Evolutionary conservation across 495 filamentous ascomycete species (phyloP), one percentile per base, ranked within the genome.

Genomic region (Trichoderma erinaceum): DNA sequence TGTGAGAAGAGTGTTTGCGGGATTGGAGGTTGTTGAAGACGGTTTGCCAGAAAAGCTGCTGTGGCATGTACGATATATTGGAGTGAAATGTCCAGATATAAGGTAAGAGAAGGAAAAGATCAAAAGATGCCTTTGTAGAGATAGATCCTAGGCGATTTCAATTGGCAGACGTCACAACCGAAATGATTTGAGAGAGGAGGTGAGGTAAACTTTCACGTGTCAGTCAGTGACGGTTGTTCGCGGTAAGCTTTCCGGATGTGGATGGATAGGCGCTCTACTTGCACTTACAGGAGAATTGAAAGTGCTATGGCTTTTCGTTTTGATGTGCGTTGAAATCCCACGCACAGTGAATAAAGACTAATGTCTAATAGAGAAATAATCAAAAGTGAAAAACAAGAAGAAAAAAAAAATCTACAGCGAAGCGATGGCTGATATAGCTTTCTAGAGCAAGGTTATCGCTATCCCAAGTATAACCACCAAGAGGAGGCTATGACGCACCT

Each of bases 161-260:
- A 64, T 18, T 18, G 61, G 61, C 13, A 7, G 61, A 23, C 61
- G 21, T 5, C 50, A 56, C 50, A n/a, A 56, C 50, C 23, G 50
- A 2, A 56, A 15, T 56, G 35, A 38, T 38, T 11, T 50, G 46
- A 27, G 61, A 29, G n/a, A 44, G 41, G 12, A 12, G 63, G 12
- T 41, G 8, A 29, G 63, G 63, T 29, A 21, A 41, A 32, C 63
- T 65, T 65, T 65, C 63, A 65, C 63, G 35, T 65, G 63, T 65
- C 63, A 65, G 21, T 52, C 63, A 65, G 21, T 52, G 48, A 52
- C 48, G n/a, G 48, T 52, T 52, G 48, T 52, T 52, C 48, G 21
- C 48, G 48, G 48, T n/a, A 52, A 65, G 18, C 63, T 65, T 41
- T 64, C 27, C 23, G 21, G 63, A 41, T 21, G 6, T 52, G 48